Evolutionary conservation across 2,329 filamentous ascomycete species (phyloP), one percentile per base, ranked within the genome.

Genomic region (Aspergillus unguis): DNA sequence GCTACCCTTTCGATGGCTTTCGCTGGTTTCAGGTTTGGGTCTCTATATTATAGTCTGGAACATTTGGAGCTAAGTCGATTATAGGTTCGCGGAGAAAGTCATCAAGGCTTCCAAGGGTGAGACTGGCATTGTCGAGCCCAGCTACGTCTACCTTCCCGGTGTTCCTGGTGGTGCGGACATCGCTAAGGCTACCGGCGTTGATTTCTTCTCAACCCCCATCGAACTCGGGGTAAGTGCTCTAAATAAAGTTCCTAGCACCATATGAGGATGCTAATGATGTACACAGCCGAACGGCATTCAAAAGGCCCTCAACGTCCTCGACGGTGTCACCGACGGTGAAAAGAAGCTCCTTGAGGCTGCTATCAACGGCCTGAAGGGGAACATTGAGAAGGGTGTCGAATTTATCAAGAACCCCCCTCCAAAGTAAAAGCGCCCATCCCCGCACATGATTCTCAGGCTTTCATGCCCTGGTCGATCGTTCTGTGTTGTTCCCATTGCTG

Each of bases 191-290:
- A 90, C 87, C 57, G 92, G 91, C 63, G 75, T 83, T 59, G 92
- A 99, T 52, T 99, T 89, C 82, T 99, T 99, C 84, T 96, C 94
- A 54, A 90, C 95, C 50, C 92, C 92, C 56, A 84, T 97, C 63
- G 90, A 96, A 78, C 90, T 99, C 63, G 94, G 94, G 69, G 91
- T 95, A 87, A 79, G 89, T 81, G 26, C 43, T 40, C 42, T 23
- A 50, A 47, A 55, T 48, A 23, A 29, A 48, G 50, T 42, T 47
- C 50, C 23, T 11, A 28, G 27, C 8, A 38, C 42, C 11, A 4
- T 7, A 26, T 36, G 28, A 26, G 45, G 49, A 43, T 37, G 47
- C 65, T 71, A 63, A 72, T 68, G 64, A 47, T 63, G 51, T 54
- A 25, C 49, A 62, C 63, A 95, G 90, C 80, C 85, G 71, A 85